Conservation (phyloP, 2,329 filamentous ascomycete genomes). For the Aspergillus neoniger region DNA sequence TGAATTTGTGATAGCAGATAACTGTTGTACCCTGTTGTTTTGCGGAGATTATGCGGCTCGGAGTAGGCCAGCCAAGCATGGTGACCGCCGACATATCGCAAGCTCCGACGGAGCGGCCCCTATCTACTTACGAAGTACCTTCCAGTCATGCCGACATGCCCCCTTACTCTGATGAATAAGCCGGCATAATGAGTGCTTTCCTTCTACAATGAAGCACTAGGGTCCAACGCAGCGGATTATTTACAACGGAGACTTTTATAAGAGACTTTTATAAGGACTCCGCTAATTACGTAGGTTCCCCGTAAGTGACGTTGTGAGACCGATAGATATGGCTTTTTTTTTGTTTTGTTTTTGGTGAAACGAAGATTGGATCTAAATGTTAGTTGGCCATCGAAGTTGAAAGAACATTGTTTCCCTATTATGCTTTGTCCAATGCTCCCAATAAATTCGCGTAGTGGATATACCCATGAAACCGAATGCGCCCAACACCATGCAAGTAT, state of each 20-base stretch:
- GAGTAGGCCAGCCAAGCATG: not conserved
- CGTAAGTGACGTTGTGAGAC: too few relatives aligned
- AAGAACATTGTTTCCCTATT: not conserved
- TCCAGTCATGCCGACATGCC: too few relatives aligned
- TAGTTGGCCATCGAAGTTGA: not conserved
- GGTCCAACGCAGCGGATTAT: too few relatives aligned
- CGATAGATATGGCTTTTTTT: too few relatives aligned
- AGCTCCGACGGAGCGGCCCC: not conserved
- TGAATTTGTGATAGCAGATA: not conserved
- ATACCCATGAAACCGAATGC: slow-evolving; percentile 14
- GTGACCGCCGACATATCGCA: not conserved
- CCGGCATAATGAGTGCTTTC: too few relatives aligned
- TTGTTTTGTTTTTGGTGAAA: not conserved
- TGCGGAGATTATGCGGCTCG: not conserved
- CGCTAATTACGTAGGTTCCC: too few relatives aligned
- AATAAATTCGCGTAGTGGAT: slow-evolving; percentile 8
- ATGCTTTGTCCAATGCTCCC: slow-evolving; percentile 8
- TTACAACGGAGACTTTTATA: too few relatives aligned
- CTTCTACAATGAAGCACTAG: too few relatives aligned
- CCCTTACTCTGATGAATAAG: too few relatives aligned
- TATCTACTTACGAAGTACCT: not conserved
- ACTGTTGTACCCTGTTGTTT: not conserved
- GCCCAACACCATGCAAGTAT: slow-evolving; percentile 24
- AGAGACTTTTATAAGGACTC: too few relatives aligned
- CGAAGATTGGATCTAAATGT: not conserved